A percentile compares a stretch with the other conserved stretches of the same genome.
phyloP scores from a whole-genome alignment of 768 basidiomycete genomes.

The Roridomyces roridus region DNA sequence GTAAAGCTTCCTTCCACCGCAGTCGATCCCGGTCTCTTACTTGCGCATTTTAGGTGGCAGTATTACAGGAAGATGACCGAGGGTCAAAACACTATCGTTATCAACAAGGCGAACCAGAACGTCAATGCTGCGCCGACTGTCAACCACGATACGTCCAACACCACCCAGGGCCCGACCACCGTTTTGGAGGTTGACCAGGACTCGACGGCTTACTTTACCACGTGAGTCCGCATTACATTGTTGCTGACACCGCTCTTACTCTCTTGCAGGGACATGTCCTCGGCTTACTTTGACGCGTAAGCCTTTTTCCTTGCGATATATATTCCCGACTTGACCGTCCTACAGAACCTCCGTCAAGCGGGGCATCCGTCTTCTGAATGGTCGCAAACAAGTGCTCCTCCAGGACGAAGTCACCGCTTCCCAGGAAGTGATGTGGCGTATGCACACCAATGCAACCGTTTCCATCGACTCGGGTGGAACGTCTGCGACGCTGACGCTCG shows the following conservation, averaged over 20 bases:
- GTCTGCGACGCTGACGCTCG: constrained; percentile 79
- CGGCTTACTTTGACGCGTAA: constrained; percentile 76
- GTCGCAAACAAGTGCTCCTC: constrained; percentile 84
- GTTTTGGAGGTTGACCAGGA: constrained; percentile 65
- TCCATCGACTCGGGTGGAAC: constrained; percentile 47
- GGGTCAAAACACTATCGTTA: constrained; percentile 94
- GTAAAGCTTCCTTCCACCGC: too few relatives aligned
- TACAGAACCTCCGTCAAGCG: constrained; percentile 80
- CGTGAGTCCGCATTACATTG: constrained; percentile 27
- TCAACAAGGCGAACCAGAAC: constrained; percentile 80
- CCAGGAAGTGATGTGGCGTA: constrained; percentile 81
- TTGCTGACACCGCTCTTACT: not conserved
- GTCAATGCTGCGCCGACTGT: constrained; percentile 71
- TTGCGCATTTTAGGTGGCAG: constrained; percentile 60
- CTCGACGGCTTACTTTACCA: constrained; percentile 85
- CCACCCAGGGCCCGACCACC: constrained; percentile 85
- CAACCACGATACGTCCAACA: constrained; percentile 55
- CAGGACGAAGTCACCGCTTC: constrained; percentile 87
- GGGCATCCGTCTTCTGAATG: constrained; percentile 85
- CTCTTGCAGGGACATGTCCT: constrained; percentile 66
- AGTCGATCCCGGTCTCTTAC: not conserved
- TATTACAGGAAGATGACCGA: constrained; percentile 94
- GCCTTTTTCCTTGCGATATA: too few relatives aligned
- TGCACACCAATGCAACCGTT: constrained; percentile 95
- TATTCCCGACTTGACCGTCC: too few relatives aligned